Evolutionary conservation across 176 grass and related monocot species (phyloP).

Genomic region (Bolboschoenus planiculmis): DNA sequence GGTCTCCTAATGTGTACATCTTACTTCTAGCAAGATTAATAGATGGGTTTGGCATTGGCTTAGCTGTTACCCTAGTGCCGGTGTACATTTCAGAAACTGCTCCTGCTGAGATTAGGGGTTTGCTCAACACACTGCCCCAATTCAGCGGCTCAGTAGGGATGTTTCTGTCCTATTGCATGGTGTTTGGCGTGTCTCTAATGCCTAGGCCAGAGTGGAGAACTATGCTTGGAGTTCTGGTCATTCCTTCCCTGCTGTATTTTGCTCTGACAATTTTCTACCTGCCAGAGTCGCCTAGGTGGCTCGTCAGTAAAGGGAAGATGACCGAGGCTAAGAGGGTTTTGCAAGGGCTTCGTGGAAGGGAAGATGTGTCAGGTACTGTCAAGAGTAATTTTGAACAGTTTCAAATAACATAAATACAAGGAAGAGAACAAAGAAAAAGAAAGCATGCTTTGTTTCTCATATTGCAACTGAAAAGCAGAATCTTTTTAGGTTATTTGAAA

Average conservation of each 20-base stretch:
- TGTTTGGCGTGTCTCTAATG: slow-evolving; percentile 80
- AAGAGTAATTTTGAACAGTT: neutral
- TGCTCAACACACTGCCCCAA: slow-evolving; percentile 80
- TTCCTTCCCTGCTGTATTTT: slow-evolving; percentile 77
- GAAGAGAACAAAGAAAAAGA: neutral
- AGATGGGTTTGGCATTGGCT: slow-evolving; percentile 83
- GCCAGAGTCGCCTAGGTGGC: slow-evolving; percentile 97
- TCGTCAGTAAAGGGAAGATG: slow-evolving; percentile 94
- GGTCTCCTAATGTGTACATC: slow-evolving; percentile 72
- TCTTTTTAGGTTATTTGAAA: neutral
- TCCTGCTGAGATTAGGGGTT: slow-evolving; percentile 74
- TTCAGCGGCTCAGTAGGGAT: slow-evolving; percentile 93
- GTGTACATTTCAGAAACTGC: slow-evolving; percentile 98
- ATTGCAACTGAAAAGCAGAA: neutral
- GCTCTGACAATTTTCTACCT: slow-evolving; percentile 85
- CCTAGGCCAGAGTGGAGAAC: slow-evolving; percentile 71
- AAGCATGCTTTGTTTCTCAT: neutral
- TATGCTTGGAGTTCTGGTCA: slow-evolving; percentile 90
- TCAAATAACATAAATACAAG: neutral
- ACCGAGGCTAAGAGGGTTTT: slow-evolving; percentile 64
- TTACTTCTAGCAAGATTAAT: slow-evolving; percentile 86
- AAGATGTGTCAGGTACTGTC: slow-evolving; percentile 87
- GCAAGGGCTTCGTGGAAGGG: slow-evolving; percentile 57
- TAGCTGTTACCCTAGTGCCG: slow-evolving; percentile 79
- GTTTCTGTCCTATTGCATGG: slow-evolving; percentile 99